Conservation (phyloP, 73 alveolate genomes). For the Durusdinium trenchii region DNA sequence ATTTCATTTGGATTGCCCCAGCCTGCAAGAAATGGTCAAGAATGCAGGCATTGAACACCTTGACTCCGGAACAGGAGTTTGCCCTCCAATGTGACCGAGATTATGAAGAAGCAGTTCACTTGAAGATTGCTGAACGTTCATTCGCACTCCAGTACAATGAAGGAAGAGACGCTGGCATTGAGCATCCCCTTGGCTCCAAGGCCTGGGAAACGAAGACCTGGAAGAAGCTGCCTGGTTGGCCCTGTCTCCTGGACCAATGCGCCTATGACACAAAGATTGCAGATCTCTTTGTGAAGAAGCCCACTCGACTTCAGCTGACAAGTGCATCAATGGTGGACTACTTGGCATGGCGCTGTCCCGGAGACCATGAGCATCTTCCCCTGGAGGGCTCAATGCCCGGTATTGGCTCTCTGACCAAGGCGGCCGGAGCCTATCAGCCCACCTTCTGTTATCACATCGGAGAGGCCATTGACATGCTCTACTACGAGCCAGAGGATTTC, state of each 20-base stretch:
- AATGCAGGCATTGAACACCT: not conserved
- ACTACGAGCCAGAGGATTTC: not conserved
- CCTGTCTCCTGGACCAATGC: not conserved
- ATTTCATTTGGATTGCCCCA: not conserved
- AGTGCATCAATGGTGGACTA: not conserved
- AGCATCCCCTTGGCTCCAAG: too few species aligned
- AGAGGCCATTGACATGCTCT: not conserved
- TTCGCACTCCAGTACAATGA: not conserved
- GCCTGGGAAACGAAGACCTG: not conserved
- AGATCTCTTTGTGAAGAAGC: not conserved
- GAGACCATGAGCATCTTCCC: not conserved
- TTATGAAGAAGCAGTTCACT: not conserved
- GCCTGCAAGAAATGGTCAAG: not conserved
- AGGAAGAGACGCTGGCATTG: not conserved
- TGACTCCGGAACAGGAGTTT: not conserved
- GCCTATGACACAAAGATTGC: not conserved
- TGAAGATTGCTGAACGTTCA: not conserved
- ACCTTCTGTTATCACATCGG: not conserved
- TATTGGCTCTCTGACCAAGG: not conserved
- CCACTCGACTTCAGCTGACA: not conserved
- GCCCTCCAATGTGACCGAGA: not conserved
- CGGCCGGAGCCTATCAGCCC: not conserved
- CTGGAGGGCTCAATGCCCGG: not conserved
- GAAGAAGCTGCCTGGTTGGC: not conserved
- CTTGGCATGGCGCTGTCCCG: not conserved